phyloP scores from a whole-genome alignment of 1,284 basidiomycete genomes.

The Coniferiporia weirii region DNA sequence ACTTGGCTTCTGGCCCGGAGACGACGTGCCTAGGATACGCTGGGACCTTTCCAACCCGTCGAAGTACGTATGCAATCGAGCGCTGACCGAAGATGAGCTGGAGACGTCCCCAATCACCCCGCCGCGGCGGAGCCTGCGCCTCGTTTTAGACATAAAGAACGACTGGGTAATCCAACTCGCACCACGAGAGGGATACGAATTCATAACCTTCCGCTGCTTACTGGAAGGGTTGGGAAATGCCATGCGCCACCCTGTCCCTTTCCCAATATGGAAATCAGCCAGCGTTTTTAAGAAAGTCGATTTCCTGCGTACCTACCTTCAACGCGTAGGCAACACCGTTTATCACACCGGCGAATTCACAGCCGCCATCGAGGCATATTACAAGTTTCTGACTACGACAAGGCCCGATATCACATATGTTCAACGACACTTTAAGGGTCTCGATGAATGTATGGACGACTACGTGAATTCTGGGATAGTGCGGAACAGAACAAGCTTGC shows the following conservation, averaged over 20 bases:
- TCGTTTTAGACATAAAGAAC: neutral
- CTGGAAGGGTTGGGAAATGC: neutral
- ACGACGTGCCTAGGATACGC: neutral
- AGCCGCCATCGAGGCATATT: neutral
- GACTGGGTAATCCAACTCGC: neutral
- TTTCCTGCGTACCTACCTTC: neutral
- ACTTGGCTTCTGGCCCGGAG: neutral
- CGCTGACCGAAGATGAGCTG: neutral
- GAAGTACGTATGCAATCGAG: neutral
- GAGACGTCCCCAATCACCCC: neutral
- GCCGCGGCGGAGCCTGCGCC: neutral
- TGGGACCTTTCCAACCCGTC: slow-evolving; percentile 1
- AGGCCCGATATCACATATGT: neutral
- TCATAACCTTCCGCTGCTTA: slow-evolving; percentile 1
- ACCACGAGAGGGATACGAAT: neutral
- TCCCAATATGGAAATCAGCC: neutral
- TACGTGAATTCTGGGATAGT: neutral
- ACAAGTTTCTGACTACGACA: neutral
- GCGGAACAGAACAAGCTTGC: neutral
- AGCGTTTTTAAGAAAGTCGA: neutral
- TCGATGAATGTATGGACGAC: neutral
- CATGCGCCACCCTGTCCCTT: neutral
- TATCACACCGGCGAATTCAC: neutral
- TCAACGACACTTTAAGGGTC: neutral
- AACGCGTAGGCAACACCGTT: neutral